Conservation (phyloP, 805 yeast species). For the Starmerella vitae region DNA sequence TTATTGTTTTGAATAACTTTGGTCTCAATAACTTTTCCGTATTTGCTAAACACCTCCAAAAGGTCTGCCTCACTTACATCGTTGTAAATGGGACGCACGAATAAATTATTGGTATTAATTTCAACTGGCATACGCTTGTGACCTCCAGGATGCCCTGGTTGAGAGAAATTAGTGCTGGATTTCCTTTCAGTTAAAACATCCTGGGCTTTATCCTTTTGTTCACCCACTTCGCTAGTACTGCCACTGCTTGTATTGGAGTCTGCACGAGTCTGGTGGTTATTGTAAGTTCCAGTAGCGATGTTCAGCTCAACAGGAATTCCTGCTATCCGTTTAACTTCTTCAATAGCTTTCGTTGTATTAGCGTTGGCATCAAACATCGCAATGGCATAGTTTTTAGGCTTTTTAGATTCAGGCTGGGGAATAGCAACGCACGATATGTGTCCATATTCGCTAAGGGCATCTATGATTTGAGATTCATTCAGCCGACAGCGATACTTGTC, state of each 20-base stretch:
- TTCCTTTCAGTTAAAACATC: background rate
- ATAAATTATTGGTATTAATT: slow-evolving; percentile 37
- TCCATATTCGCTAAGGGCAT: slow-evolving; percentile 36
- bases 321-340: slow-evolving; percentile 34
- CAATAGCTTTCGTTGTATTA: slow-evolving; percentile 35
- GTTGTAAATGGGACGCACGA: slow-evolving; percentile 50
- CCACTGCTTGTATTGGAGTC: background rate
- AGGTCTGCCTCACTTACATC: slow-evolving; percentile 44
- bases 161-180: background rate
- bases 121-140: background rate
- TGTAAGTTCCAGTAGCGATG: slow-evolving; percentile 23
- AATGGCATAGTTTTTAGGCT: slow-evolving; percentile 44
- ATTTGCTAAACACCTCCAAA: slow-evolving; percentile 31
- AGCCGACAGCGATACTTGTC: slow-evolving; percentile 30
- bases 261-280: background rate
- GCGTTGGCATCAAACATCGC: slow-evolving; percentile 35
- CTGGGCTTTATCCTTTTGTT: background rate
- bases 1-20: slow-evolving; percentile 39
- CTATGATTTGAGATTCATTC: slow-evolving; percentile 32
- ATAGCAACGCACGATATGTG: slow-evolving; percentile 39
- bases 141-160: background rate
- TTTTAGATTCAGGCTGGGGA: slow-evolving; percentile 32
- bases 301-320: slow-evolving; percentile 35
- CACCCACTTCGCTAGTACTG: background rate
- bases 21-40: slow-evolving; percentile 42